Percentiles rank a stretch among this genome's conserved stretches.
These are phyloP conservation scores for Taphrina pruni DNA, from an alignment of 1,139 yeast genomes.

Conservation along the genomic window DNA sequence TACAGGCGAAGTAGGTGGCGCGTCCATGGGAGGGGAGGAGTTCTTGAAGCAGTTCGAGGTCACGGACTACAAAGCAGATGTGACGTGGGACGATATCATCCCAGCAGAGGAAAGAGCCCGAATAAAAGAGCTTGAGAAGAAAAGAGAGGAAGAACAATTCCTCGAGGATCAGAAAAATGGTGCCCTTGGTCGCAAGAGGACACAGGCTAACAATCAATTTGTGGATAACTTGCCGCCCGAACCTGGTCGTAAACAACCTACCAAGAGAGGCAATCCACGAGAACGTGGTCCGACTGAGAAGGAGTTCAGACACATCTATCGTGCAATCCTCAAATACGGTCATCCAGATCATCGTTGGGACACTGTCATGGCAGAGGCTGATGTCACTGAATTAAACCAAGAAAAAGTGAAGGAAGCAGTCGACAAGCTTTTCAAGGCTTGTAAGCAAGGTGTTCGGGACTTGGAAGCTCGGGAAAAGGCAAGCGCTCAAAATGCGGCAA, in stretches of 20 bases:
- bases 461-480: constrained; percentile 73
- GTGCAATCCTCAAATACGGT: constrained; percentile 81
- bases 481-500: constrained; percentile 54
- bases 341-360: constrained; percentile 84
- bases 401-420: constrained; percentile 79
- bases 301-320: constrained; percentile 85
- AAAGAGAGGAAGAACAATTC: constrained; percentile 81
- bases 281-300: constrained; percentile 68
- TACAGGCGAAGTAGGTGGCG: constrained; percentile 94
- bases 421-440: constrained; percentile 67
- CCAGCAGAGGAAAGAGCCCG: constrained; percentile 91
- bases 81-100: constrained; percentile 98
- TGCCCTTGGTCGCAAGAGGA: constrained; percentile 53
- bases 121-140: constrained; percentile 88
- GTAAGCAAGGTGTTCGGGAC: constrained; percentile 66
- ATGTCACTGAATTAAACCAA: constrained; percentile 82
- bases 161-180: constrained; percentile 88
- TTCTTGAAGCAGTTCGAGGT: constrained; percentile 96
- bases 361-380: constrained; percentile 85
- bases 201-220: constrained; percentile 48
- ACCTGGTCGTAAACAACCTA: constrained; percentile 53
- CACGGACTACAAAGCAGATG: constrained; percentile 97
- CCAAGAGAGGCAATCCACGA: constrained; percentile 49
- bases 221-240: constrained; percentile 48
- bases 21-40: constrained; percentile 97